These are phyloP conservation scores for Acanthamoeba lenticulata DNA, from an alignment of 208 protist genomes.

Conservation along the genomic window DNA sequence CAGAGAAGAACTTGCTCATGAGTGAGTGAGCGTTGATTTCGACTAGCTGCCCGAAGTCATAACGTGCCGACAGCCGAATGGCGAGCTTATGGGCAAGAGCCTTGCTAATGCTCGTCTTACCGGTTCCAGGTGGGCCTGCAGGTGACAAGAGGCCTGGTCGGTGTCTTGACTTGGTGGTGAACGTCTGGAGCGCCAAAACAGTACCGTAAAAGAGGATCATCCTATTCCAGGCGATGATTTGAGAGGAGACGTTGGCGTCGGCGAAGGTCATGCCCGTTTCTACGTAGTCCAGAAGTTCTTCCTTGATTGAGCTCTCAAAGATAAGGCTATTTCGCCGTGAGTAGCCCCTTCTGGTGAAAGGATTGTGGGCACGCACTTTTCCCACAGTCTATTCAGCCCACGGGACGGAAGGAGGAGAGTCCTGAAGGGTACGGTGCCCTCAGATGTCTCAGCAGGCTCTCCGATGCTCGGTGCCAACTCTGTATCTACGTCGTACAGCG, in stretches of 20 bases:
- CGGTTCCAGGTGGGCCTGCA: conserved; percentile 94
- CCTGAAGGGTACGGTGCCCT: background rate
- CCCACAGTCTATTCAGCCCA: background rate
- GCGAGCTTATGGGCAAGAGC: conserved; percentile 90
- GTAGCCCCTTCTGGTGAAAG: background rate
- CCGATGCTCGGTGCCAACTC: background rate
- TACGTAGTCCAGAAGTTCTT: conserved; percentile 89
- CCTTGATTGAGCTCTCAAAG: background rate
- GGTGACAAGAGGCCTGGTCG: background rate
- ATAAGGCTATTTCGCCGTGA: background rate
- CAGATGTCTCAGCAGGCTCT: background rate
- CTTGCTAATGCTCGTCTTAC: conserved; percentile 84
- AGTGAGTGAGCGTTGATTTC: conserved; percentile 96
- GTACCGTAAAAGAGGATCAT: conserved; percentile 79
- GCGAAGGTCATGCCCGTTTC: conserved; percentile 91
- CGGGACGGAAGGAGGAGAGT: background rate
- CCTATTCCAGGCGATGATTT: conserved; percentile 88
- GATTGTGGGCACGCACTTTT: background rate
- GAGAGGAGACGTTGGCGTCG: conserved; percentile 86
- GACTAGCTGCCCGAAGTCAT: conserved; percentile 84
- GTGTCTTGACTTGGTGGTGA: conserved; percentile 64
- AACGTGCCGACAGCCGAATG: conserved; percentile 77
- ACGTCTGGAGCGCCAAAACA: conserved; percentile 48
- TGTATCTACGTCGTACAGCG: background rate
- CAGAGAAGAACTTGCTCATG: conserved; percentile 94